Evolutionary conservation across 306 rosid species (phyloP).

Genomic region (Luffa aegyptiaca): DNA sequence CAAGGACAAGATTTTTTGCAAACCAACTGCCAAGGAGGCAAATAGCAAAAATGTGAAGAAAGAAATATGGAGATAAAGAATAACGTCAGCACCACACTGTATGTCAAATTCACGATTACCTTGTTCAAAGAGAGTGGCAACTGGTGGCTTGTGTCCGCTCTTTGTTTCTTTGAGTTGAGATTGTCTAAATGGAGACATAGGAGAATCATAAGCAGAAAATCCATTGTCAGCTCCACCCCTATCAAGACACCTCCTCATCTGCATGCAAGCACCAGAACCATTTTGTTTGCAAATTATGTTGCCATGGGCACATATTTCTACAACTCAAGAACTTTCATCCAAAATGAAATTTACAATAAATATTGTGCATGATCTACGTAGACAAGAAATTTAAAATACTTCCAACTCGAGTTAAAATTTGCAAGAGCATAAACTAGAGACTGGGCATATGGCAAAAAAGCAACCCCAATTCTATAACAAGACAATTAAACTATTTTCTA

Average conservation of each 20-base stretch:
- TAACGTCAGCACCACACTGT: constrained; percentile 4
- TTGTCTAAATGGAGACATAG: constrained; percentile 51
- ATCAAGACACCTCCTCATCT: constrained; percentile 80
- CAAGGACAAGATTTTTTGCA: constrained; percentile 79
- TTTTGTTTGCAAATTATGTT: background rate
- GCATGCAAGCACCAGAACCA: constrained; percentile 16
- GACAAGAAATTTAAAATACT: background rate
- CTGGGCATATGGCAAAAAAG: background rate
- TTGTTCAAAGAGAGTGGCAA: constrained; percentile 78
- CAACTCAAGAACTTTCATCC: background rate
- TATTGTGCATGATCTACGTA: background rate
- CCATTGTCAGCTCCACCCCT: constrained; percentile 46
- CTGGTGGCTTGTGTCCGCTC: constrained; percentile 57
- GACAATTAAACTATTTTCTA: background rate
- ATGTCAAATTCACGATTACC: constrained; percentile 31
- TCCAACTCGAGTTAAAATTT: background rate
- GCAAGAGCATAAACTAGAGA: background rate
- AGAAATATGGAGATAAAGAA: constrained; percentile 11
- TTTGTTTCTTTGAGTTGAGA: constrained; percentile 47
- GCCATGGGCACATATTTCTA: background rate
- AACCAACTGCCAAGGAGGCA: constrained; percentile 56
- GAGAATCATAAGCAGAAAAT: constrained; percentile 49
- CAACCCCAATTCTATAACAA: background rate
- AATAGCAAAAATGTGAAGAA: constrained; percentile 12
- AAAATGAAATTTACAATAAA: background rate